Percentiles rank a stretch among this genome's conserved stretches.
Evolutionary conservation across 2,329 filamentous ascomycete species (phyloP).

Genomic region (Cladosporium sp.): DNA sequence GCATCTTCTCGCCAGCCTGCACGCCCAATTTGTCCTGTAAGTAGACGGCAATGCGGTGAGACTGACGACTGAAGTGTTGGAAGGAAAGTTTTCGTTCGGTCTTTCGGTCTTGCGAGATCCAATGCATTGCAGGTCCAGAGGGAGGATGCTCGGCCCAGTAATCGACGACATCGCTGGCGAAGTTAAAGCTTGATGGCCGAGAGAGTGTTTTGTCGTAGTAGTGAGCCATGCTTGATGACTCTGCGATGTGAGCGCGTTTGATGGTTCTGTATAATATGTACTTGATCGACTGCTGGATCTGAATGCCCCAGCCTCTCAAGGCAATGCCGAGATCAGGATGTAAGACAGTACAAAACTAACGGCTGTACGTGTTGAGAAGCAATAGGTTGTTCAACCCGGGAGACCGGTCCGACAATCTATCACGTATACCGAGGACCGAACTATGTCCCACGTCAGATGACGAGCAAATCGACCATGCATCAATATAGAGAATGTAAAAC

Average conservation of each 20-base stretch:
- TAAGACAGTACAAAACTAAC: no score
- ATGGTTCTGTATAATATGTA: no score
- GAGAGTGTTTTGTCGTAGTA: constrained; percentile 22
- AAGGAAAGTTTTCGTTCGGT: constrained; percentile 31
- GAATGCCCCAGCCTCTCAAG: no score
- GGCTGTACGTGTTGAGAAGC: no score
- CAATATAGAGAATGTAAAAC: no score
- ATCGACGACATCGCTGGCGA: constrained; percentile 39
- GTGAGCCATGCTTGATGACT: constrained; percentile 21
- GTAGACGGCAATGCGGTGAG: constrained; percentile 34
- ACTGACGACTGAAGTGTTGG: constrained; percentile 34
- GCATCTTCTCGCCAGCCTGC: constrained; percentile 31
- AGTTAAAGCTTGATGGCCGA: constrained; percentile 35
- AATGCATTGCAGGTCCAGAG: constrained; percentile 33
- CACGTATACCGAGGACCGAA: not conserved
- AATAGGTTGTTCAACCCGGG: no score
- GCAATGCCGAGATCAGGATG: no score
- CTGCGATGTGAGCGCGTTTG: not conserved
- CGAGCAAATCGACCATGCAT: not conserved
- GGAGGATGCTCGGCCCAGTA: constrained; percentile 33
- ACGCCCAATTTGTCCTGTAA: constrained; percentile 31
- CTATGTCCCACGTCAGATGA: not conserved
- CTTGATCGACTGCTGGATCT: no score
- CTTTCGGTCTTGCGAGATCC: constrained; percentile 34
- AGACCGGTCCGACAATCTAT: not conserved